These are phyloP conservation scores for Filobasidium wieringae DNA, from an alignment of 768 basidiomycete species.

Conservation along the genomic window DNA sequence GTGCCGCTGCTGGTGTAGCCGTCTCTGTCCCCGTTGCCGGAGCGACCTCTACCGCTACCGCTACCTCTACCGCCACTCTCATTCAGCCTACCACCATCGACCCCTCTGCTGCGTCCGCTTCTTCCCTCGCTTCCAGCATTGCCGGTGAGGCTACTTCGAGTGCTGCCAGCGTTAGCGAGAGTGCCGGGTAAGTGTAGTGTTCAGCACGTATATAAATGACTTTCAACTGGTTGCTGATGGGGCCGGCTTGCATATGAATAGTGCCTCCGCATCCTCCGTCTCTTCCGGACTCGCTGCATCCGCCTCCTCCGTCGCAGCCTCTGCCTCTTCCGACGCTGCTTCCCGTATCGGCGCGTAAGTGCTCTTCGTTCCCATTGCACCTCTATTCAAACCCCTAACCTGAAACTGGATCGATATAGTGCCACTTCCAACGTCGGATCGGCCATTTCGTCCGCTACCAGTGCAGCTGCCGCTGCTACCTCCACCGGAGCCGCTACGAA, in stretches of 20 bases:
- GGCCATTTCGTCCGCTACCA: neutral
- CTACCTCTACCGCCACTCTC: neutral
- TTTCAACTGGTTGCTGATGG: too few species aligned
- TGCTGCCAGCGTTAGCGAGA: too few species aligned
- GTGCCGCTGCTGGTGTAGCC: neutral
- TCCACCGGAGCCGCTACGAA: neutral
- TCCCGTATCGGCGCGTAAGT: neutral
- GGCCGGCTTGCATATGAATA: too few species aligned
- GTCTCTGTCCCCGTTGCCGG: neutral
- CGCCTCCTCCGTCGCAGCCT: neutral
- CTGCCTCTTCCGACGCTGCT: neutral
- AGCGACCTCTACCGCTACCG: neutral
- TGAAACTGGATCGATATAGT: neutral
- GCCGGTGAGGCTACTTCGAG: too few species aligned
- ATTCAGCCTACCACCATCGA: neutral
- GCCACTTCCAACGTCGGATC: neutral
- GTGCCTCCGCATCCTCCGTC: too few species aligned
- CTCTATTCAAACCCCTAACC: too few species aligned
- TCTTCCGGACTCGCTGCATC: too few species aligned
- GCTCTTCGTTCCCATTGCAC: neutral
- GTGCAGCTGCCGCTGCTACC: neutral
- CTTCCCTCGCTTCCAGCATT: neutral
- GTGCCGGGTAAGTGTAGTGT: too few species aligned
- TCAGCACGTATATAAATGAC: too few species aligned
- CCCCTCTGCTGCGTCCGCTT: neutral